Percentiles rank a stretch among this genome's conserved stretches.
Evolutionary conservation across 306 rosid genomes (phyloP).

Genomic region (Dicorynia guianensis): DNA sequence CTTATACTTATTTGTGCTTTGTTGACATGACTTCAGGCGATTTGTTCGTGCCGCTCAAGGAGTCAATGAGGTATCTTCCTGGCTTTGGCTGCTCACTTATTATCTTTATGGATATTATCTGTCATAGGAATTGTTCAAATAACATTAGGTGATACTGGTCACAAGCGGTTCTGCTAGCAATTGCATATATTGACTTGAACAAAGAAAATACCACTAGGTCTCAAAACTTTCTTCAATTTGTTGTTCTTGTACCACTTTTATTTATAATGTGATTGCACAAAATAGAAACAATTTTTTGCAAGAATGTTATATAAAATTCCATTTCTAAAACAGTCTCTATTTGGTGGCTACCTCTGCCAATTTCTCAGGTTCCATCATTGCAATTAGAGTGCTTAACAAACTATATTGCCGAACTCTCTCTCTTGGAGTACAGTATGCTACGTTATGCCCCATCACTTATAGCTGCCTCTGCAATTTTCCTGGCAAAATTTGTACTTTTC

Average conservation of each 20-base stretch:
- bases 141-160: neutral
- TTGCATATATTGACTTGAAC: neutral
- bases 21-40: constrained; percentile 59
- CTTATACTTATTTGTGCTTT: constrained; percentile 32
- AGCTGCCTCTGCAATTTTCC: constrained; percentile 91
- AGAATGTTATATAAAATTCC: neutral
- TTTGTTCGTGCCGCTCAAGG: constrained; percentile 95
- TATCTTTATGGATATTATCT: neutral
- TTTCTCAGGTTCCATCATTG: constrained; percentile 60
- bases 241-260: neutral
- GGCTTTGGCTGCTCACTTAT: neutral
- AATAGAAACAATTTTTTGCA: neutral
- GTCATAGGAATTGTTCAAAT: constrained; percentile 10
- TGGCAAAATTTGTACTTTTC: constrained; percentile 69
- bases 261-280: neutral
- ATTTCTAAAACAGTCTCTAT: constrained; percentile 11
- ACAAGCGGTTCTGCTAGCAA: neutral
- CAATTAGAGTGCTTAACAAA: constrained; percentile 91
- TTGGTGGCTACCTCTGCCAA: neutral
- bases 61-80: constrained; percentile 62
- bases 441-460: constrained; percentile 78
- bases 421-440: constrained; percentile 87
- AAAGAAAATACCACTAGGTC: too few relatives aligned
- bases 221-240: neutral
- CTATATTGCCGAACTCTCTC: constrained; percentile 85